A percentile compares a stretch with the other conserved stretches of the same genome.
phyloP scores from a whole-genome alignment of 139 green algal genomes.

The Astrephomene gubernaculifera region DNA sequence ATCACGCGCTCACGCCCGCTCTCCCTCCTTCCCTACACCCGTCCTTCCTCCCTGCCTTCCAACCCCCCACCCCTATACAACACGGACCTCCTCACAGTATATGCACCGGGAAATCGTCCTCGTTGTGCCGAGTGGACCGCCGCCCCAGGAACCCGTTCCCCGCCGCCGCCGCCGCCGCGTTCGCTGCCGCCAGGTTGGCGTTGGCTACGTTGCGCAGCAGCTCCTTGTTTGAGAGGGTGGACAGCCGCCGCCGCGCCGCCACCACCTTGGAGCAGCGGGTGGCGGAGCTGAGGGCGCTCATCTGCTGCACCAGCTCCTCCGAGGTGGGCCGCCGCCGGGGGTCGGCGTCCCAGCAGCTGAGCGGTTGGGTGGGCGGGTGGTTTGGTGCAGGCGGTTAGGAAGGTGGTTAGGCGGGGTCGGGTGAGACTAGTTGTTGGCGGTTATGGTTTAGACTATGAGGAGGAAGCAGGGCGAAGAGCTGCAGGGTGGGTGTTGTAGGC shows the following conservation, averaged over 20 bases:
- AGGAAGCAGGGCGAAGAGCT: too few relatives aligned
- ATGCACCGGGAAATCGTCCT: constrained; percentile 43
- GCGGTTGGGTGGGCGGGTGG: neutral
- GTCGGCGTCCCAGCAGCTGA: constrained; percentile 40
- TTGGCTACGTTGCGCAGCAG: constrained; percentile 31
- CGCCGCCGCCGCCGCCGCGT: neutral
- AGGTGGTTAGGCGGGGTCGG: too few relatives aligned
- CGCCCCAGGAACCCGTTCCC: neutral
- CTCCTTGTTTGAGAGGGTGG: constrained; percentile 41
- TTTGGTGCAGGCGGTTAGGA: too few relatives aligned
- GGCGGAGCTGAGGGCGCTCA: neutral
- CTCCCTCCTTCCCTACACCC: too few relatives aligned
- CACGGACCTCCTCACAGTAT: too few relatives aligned
- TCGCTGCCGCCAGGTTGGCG: constrained; percentile 28
- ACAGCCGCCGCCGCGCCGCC: constrained; percentile 21
- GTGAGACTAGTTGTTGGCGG: too few relatives aligned
- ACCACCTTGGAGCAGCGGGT: neutral
- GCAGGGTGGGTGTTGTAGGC: neutral
- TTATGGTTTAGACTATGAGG: too few relatives aligned
- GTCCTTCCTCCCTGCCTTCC: too few relatives aligned
- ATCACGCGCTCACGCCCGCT: too few relatives aligned
- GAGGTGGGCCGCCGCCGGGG: constrained; percentile 10
- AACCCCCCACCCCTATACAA: too few relatives aligned
- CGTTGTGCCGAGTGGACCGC: neutral
- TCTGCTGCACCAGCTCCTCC: constrained; percentile 43